These are phyloP conservation scores for Gracilariopsis chorda DNA, from an alignment of 23 red algal genomes.

Conservation along the genomic window DNA sequence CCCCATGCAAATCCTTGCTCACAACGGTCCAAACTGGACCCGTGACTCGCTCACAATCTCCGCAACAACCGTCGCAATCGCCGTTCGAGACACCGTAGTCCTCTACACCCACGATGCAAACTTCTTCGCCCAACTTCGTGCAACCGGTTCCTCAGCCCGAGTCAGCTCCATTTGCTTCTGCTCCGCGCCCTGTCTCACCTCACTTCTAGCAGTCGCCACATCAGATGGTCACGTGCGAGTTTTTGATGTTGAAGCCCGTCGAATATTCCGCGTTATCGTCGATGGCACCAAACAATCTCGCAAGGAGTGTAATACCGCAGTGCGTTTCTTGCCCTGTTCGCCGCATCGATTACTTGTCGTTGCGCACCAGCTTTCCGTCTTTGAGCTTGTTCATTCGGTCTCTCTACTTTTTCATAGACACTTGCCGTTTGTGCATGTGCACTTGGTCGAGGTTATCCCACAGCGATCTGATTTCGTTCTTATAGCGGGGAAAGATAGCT, in stretches of 20 bases:
- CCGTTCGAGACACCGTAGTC: slow-evolving; percentile 17
- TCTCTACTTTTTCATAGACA: background rate
- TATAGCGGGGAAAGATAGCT: background rate
- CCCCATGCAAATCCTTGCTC: slow-evolving; percentile 32
- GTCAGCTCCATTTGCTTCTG: slow-evolving; percentile 26
- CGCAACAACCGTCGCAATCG: background rate
- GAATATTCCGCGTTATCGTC: slow-evolving; percentile 16
- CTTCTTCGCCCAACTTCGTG: slow-evolving; percentile 1
- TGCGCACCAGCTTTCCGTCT: background rate
- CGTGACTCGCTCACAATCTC: background rate
- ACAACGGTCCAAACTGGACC: slow-evolving; percentile 46
- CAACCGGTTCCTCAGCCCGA: background rate
- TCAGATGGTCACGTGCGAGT: slow-evolving; percentile 15
- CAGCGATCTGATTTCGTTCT: background rate
- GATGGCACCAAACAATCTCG: background rate
- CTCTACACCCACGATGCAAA: slow-evolving; percentile 6
- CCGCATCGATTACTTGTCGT: background rate
- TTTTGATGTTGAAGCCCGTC: slow-evolving; percentile 27
- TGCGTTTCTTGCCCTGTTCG: background rate
- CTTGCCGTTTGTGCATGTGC: background rate
- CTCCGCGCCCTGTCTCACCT: background rate
- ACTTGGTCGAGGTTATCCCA: background rate
- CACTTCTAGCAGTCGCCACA: slow-evolving; percentile 22
- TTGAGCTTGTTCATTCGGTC: background rate
- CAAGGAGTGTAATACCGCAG: background rate